Conservation (phyloP, 768 basidiomycete species). For the Amylocystis lapponica region DNA sequence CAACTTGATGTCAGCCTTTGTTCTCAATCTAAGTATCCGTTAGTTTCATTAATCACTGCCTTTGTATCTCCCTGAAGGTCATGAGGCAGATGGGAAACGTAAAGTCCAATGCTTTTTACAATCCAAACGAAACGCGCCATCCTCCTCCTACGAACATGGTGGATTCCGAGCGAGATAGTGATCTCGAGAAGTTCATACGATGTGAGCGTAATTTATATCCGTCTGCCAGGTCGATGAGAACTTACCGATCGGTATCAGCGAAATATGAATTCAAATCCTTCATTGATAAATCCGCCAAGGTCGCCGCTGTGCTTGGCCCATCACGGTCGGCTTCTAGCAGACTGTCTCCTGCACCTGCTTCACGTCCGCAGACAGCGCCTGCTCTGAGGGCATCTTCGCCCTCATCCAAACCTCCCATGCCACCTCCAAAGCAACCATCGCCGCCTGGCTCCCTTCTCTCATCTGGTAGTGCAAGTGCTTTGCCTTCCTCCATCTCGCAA, state of each 20-base stretch:
- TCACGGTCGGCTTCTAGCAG: constrained; percentile 22
- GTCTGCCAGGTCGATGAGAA: background rate
- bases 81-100: constrained; percentile 82
- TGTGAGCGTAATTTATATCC: constrained; percentile 40
- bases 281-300: constrained; percentile 31
- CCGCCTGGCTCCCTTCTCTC: constrained; percentile 11
- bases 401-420: background rate
- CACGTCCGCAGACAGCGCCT: constrained; percentile 20
- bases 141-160: constrained; percentile 80
- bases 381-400: constrained; percentile 1
- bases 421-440: constrained; percentile 2
- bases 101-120: constrained; percentile 74
- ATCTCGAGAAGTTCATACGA: constrained; percentile 88
- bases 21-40: constrained; percentile 10
- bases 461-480: no score
- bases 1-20: constrained; percentile 64
- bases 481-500: no score
- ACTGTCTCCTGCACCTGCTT: constrained; percentile 7
- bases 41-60: background rate
- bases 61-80: constrained; percentile 34
- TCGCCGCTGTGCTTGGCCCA: constrained; percentile 24
- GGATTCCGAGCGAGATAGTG: constrained; percentile 78
- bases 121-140: constrained; percentile 76
- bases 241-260: constrained; percentile 33
- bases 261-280: constrained; percentile 80